Conservation (phyloP, 345 rosid genomes). For the Citrus sinensis region DNA sequence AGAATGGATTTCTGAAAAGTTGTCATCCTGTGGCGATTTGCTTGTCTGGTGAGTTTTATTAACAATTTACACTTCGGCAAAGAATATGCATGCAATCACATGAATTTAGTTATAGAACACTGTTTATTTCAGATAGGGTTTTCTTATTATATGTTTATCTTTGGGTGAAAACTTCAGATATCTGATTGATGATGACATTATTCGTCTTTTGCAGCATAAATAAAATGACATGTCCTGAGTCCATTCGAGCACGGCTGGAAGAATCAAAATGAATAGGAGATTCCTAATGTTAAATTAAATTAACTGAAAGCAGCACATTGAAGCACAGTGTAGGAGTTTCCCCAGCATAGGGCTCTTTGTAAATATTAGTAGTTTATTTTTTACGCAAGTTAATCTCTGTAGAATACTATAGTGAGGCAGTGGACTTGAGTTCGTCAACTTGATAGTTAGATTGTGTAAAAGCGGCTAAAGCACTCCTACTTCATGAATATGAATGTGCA, state of each 20-base stretch:
- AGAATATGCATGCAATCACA: neutral
- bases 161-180: too few relatives aligned
- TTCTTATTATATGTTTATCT: neutral
- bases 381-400: neutral
- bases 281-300: slow-evolving; percentile 1
- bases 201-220: slow-evolving; percentile 47
- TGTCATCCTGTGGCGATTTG: slow-evolving; percentile 56
- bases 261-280: slow-evolving; percentile 44
- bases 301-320: neutral
- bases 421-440: neutral
- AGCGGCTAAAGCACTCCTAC: neutral
- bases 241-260: slow-evolving; percentile 44
- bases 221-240: slow-evolving; percentile 45
- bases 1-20: slow-evolving; percentile 78
- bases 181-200: neutral
- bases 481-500: neutral
- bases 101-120: neutral
- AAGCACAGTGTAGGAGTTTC: neutral
- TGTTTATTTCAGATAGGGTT: neutral
- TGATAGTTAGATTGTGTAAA: neutral
- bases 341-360: slow-evolving; percentile 5
- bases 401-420: neutral
- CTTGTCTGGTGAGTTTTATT: slow-evolving; percentile 56
- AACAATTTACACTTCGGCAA: neutral
- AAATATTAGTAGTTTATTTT: slow-evolving; percentile 8